Percentiles rank a stretch among this genome's conserved stretches.
phyloP scores from a whole-genome alignment of 108 stramenopile genomes.

The Nannochloropsis salina region DNA sequence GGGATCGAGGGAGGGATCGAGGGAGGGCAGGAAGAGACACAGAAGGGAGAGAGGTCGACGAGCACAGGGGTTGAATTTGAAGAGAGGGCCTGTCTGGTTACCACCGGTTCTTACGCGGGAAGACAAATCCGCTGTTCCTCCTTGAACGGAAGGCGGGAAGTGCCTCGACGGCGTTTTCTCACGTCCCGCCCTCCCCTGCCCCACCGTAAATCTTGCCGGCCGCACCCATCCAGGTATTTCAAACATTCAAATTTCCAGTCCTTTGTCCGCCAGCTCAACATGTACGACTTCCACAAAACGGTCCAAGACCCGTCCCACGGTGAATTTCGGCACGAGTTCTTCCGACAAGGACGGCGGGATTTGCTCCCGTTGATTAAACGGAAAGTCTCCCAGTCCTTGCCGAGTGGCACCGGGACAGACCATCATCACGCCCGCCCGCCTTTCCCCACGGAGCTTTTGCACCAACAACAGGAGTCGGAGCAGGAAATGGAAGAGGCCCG shows the following conservation, averaged over 20 bases:
- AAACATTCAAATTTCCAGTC: conserved; percentile 58
- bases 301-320: conserved; percentile 52
- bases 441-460: not conserved
- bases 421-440: not conserved
- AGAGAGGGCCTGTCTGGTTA: not conserved
- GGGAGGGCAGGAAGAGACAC: too few relatives aligned
- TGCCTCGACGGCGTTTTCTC: too few relatives aligned
- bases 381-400: conserved; percentile 21
- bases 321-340: conserved; percentile 52
- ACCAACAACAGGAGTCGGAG: conserved; percentile 2
- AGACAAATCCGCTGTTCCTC: too few relatives aligned
- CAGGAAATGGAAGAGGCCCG: too few relatives aligned
- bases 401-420: not conserved
- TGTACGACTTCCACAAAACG: conserved; percentile 56
- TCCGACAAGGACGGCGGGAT: conserved; percentile 32
- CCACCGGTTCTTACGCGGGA: not conserved
- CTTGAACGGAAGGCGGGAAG: too few relatives aligned
- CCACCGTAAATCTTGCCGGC: conserved; percentile 26
- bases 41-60: not conserved
- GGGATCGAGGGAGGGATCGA: not conserved
- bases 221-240: conserved; percentile 36
- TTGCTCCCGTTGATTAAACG: conserved; percentile 28
- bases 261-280: conserved; percentile 59
- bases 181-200: not conserved
- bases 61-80: not conserved